A percentile compares a stretch with the other conserved stretches of the same genome.
These are phyloP conservation scores for Trichosporon ovoides DNA, from an alignment of 1,284 basidiomycete species.

Conservation along the genomic window DNA sequence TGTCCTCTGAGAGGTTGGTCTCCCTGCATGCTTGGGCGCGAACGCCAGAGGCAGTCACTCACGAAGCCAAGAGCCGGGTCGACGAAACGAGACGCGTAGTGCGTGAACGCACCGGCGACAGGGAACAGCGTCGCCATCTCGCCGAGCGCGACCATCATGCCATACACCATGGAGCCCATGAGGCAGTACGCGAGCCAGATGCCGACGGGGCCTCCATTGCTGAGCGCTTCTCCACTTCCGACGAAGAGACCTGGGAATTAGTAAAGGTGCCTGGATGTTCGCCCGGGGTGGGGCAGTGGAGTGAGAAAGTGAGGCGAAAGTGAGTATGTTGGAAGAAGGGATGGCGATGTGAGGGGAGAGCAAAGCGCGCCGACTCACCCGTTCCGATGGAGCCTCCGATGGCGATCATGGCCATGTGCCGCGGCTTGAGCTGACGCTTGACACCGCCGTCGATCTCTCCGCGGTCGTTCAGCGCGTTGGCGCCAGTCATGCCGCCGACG, in stretches of 20 bases:
- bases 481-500: not conserved
- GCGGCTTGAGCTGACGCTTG: slow-evolving; percentile 42
- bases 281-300: not conserved
- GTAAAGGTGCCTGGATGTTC: not conserved
- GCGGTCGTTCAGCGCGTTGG: slow-evolving; percentile 6
- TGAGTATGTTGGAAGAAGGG: not conserved
- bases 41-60: not conserved
- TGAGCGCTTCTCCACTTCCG: slow-evolving; percentile 51
- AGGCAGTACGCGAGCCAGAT: slow-evolving; percentile 46
- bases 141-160: slow-evolving; percentile 48
- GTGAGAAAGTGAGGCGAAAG: not conserved
- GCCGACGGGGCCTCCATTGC: slow-evolving; percentile 52
- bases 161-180: slow-evolving; percentile 45
- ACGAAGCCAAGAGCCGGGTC: slow-evolving; percentile 53
- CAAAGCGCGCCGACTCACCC: slow-evolving; percentile 16
- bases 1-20: no score
- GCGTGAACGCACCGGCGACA: slow-evolving; percentile 45
- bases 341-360: not conserved
- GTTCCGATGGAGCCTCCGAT: slow-evolving; percentile 49
- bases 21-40: no score
- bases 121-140: slow-evolving; percentile 51
- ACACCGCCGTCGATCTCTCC: slow-evolving; percentile 29
- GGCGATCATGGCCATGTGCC: slow-evolving; percentile 52
- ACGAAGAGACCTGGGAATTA: slow-evolving; percentile 49
- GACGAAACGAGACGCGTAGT: slow-evolving; percentile 52